These are phyloP conservation scores for Fusarium agapanthi DNA, from an alignment of 2,329 filamentous ascomycete genomes.

Conservation along the genomic window DNA sequence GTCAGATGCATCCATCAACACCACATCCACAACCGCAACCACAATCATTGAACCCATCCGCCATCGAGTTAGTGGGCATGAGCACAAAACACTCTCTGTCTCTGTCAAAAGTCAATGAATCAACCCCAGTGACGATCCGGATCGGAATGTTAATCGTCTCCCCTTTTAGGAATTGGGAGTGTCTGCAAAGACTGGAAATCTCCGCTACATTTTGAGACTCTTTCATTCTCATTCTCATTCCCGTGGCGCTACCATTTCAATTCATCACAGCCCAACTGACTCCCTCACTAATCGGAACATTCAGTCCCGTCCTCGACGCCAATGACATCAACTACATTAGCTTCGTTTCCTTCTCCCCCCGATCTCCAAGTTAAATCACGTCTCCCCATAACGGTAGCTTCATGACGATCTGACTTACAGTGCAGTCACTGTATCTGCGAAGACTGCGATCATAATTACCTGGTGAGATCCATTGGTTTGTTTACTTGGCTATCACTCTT, in stretches of 20 bases:
- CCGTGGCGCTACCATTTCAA: conserved; percentile 23
- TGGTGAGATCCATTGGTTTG: conserved; percentile 1
- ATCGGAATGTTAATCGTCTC: conserved; percentile 31
- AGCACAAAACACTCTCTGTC: not conserved
- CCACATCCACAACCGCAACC: not conserved
- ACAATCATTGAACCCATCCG: not conserved
- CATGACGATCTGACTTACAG: conserved; percentile 18
- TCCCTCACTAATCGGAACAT: conserved; percentile 14
- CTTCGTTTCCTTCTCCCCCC: not conserved
- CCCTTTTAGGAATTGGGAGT: conserved; percentile 2
- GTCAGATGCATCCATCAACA: conserved; percentile 25
- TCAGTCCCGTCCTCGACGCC: conserved; percentile 16
- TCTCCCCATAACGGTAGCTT: conserved; percentile 2
- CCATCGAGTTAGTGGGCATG: not conserved
- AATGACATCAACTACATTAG: conserved; percentile 32
- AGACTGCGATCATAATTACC: conserved; percentile 1
- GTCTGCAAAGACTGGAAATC: conserved; percentile 15
- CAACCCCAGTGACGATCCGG: conserved; percentile 26
- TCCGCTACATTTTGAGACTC: conserved; percentile 4
- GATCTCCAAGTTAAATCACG: conserved; percentile 14
- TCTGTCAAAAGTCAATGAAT: conserved; percentile 23
- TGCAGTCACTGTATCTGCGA: not conserved
- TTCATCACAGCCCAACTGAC: not conserved
- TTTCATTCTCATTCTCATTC: not conserved
- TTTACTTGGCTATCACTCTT: conserved; percentile 8